Evolutionary conservation across 1,139 yeast species (phyloP), one percentile per base, ranked within the genome.

Genomic region (Diutina scorzettiae): DNA sequence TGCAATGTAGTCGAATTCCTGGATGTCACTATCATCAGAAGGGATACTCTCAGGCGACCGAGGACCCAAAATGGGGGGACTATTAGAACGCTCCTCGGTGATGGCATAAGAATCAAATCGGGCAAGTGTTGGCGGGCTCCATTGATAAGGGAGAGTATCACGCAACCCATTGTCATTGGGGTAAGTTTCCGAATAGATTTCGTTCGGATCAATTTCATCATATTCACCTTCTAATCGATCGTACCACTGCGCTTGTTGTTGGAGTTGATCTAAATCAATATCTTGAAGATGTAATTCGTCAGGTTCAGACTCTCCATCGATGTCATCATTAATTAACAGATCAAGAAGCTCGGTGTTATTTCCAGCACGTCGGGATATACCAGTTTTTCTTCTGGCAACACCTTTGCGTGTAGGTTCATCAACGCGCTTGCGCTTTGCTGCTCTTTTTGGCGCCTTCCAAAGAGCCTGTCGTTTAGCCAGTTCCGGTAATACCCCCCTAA

Each of bases 401-500:
- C 37, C 37, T 17, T 21, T 32, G 20, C 37, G 24, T 7, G 19
- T 19, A 17, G 37, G 37, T 19, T 40, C 34, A 37, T 21, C 34
- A 23, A 31, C 43, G 20, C 43, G 25, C 21, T 37, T 24, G 5
- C 36, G 42, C 21, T 46, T 44, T 20, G 43, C 44, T 23, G 52
- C 37, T 41, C 53, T 12, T 27, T 41, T 53, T 44, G 59, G 28
- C 16, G 17, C 25, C 14, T 34, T 34, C 39, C 39, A 63, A n/a
- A 59, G 48, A 5, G 55, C 56, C 18, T 64, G 51, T 19, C 53
- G 43, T 59, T 51, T 52, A 52, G 69, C 65, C 1, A 70, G 64
- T 44, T 66, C 71, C 0, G 72, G 72, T 8, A 66, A 51, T 0
- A 62, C 62, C 0, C 71, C 71, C 25, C 56, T 49, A 12, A 66